phyloP scores from a whole-genome alignment of 345 rosid genomes.

The Lepidium aucheri region DNA sequence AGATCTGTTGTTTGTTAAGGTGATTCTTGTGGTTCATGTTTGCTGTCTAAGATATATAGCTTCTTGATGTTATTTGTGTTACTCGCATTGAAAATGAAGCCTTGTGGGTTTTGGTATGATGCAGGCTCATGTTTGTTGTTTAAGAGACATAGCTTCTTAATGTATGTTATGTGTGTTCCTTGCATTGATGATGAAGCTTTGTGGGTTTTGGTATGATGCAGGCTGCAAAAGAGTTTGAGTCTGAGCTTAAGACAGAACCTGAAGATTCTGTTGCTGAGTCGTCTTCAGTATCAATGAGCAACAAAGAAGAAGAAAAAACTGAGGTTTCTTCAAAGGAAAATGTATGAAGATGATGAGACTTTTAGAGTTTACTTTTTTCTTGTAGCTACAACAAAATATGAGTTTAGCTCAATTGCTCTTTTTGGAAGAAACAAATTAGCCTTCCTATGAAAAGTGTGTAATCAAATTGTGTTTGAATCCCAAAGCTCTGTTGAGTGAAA shows the following conservation, averaged over 20 bases:
- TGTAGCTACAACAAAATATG: conserved; percentile 18
- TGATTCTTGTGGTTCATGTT: background rate
- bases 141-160: background rate
- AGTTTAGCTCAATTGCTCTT: conserved; percentile 13
- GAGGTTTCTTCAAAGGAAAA: conserved; percentile 52
- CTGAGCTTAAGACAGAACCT: conserved; percentile 85
- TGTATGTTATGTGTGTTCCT: background rate
- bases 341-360: conserved; percentile 34
- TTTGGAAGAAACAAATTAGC: background rate
- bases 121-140: conserved; percentile 45
- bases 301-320: conserved; percentile 39
- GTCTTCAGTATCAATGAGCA: conserved; percentile 36
- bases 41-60: background rate
- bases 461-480: background rate
- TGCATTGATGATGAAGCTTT: background rate
- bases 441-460: background rate
- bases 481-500: background rate
- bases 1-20: background rate
- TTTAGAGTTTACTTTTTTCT: background rate
- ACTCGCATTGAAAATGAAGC: background rate
- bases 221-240: conserved; percentile 97
- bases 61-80: background rate
- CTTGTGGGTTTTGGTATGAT: conserved; percentile 8
- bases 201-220: conserved; percentile 27
- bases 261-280: conserved; percentile 35